Evolutionary conservation across 768 basidiomycete species (phyloP), one percentile per base, ranked within the genome.

Genomic region (Naganishia kalamii): DNA sequence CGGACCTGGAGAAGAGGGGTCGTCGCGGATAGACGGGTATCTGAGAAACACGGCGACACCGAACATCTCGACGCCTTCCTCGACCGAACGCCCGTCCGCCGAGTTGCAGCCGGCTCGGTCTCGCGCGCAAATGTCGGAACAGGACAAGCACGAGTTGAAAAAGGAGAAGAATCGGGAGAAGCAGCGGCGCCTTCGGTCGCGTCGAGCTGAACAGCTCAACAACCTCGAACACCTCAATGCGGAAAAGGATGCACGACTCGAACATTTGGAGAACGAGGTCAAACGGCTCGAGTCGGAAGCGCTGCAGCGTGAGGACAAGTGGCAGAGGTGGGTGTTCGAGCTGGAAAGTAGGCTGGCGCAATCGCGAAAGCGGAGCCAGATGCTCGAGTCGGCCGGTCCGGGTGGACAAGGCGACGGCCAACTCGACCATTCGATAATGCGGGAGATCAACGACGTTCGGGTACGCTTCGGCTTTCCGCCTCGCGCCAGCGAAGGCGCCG

Each of bases 111-210:
- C 37, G 12, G 17, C 37, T 17, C 54, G 35, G 21, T n/a, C 32
- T 12, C 32, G 37, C 37, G 37, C 54, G 13, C 54, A 57, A 23
- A 40, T 57, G 54, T 37, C 54, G 37, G 54, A 57, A 21, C 54
- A 57, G 50, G 47, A 64, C 51, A 64, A 64, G 41, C 50, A 64
- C 40, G 63, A 64, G 40, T 21, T 48, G 41, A 64, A 52, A 64
- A 64, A 64, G 51, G 63, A 64, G 29, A 64, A 64, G 40, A 64
- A 64, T 41, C 21, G 63, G 50, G 63, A 64, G 44, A 64, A 64
- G 51, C 63, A 64, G 37, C 40, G 63, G 29, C 50, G 63, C 19
- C 41, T 64, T 23, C 35, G 63, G 11, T 57, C 54, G 23, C 54
- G 54, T 25, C 54, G 54, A 25, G 54, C 54, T 1, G 54, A 57